Percentiles rank a stretch among this genome's conserved stretches.
Conservation (phyloP, 2,329 filamentous ascomycete species). For the Fusarium globosum region DNA sequence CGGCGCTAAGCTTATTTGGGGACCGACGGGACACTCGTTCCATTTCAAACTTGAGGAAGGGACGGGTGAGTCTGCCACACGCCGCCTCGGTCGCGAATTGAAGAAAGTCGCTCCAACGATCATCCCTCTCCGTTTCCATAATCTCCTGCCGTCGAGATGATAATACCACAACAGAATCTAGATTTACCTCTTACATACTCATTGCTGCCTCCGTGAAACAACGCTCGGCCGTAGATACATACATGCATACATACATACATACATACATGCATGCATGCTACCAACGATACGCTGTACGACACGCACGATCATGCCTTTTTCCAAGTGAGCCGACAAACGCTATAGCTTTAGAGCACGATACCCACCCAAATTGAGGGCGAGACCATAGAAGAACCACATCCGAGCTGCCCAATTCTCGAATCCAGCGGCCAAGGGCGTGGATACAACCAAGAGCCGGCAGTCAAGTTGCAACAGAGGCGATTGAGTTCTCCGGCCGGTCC, state of each 20-base stretch:
- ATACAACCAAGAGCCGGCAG: slow-evolving; percentile 12
- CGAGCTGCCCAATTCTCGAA: background rate
- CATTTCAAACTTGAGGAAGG: slow-evolving; percentile 20
- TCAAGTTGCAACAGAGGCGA: slow-evolving; percentile 2
- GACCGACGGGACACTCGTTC: slow-evolving; percentile 46
- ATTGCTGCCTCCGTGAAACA: slow-evolving; percentile 25
- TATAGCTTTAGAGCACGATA: slow-evolving; percentile 9
- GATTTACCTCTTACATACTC: slow-evolving; percentile 12
- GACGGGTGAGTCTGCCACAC: slow-evolving; percentile 22
- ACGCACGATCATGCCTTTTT: slow-evolving; percentile 29
- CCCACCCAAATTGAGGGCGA: slow-evolving; percentile 1
- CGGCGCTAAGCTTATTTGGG: slow-evolving; percentile 49
- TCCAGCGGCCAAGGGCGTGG: slow-evolving; percentile 5
- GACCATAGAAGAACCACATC: background rate
- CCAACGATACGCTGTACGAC: slow-evolving; percentile 5
- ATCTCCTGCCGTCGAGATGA: slow-evolving; percentile 31
- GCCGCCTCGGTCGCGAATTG: slow-evolving; percentile 37
- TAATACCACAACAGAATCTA: slow-evolving; percentile 27
- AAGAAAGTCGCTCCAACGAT: slow-evolving; percentile 40
- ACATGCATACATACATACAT: no score
- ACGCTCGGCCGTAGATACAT: background rate
- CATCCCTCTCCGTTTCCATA: slow-evolving; percentile 19
- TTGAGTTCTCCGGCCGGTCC: slow-evolving; percentile 8
- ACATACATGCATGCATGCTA: background rate
- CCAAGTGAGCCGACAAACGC: slow-evolving; percentile 6